phyloP scores from a whole-genome alignment of 108 stramenopile genomes.

The Conticribra weissflogii region DNA sequence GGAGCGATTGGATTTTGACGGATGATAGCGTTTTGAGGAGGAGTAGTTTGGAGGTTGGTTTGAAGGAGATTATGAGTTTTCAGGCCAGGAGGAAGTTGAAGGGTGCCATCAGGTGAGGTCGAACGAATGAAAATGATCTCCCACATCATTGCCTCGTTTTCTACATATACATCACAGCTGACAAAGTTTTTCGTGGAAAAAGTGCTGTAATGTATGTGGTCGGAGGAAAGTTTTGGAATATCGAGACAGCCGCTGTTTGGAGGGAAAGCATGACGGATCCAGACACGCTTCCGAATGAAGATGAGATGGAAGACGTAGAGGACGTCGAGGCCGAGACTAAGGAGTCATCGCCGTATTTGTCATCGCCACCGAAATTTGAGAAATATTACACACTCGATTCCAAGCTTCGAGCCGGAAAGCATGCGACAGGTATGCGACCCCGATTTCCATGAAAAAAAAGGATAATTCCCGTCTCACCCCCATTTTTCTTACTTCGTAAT shows the following conservation, averaged over 20 bases:
- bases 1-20: slow-evolving; percentile 70
- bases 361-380: slow-evolving; percentile 40
- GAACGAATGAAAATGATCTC: no score
- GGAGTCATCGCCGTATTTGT: slow-evolving; percentile 5
- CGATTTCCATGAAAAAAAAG: no score
- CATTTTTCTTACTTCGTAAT: no score
- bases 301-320: no score
- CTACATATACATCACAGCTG: slow-evolving; percentile 36
- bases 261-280: slow-evolving; percentile 46
- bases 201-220: slow-evolving; percentile 44
- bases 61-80: slow-evolving; percentile 76
- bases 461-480: no score
- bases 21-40: slow-evolving; percentile 46
- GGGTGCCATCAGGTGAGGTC: slow-evolving; percentile 68
- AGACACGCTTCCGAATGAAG: slow-evolving; percentile 14
- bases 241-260: slow-evolving; percentile 41
- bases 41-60: slow-evolving; percentile 55
- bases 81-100: slow-evolving; percentile 71
- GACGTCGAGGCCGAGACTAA: no score
- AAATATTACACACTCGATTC: slow-evolving; percentile 59
- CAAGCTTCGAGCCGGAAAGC: slow-evolving; percentile 60
- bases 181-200: slow-evolving; percentile 33
- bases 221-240: slow-evolving; percentile 53
- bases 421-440: slow-evolving; percentile 44
- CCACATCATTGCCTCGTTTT: no score